A percentile compares a stretch with the other conserved stretches of the same genome.
phyloP scores from a whole-genome alignment of 2,329 filamentous ascomycete genomes.

The Dactylellina cionopaga region DNA sequence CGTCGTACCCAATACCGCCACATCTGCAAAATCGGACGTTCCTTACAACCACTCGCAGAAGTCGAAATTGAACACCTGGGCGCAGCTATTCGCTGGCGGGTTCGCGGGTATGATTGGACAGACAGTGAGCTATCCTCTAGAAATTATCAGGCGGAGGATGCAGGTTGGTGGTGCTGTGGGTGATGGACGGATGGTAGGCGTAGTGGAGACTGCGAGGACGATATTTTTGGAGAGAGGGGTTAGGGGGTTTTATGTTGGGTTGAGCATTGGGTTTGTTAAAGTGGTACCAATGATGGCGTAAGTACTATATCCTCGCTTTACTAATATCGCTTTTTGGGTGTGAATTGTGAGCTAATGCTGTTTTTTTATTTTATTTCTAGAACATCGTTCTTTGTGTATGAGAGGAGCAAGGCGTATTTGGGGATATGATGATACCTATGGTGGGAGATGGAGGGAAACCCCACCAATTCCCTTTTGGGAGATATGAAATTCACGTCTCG shows the following conservation, averaged over 20 bases:
- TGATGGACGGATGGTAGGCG: conserved; percentile 80
- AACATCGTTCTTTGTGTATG: conserved; percentile 74
- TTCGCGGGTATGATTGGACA: conserved; percentile 89
- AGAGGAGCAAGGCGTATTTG: conserved; percentile 69
- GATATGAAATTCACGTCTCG: too few species aligned
- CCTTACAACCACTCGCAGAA: conserved; percentile 66
- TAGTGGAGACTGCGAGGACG: conserved; percentile 78
- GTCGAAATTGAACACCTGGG: conserved; percentile 80
- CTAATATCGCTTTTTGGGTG: conserved; percentile 35
- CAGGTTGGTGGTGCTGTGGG: conserved; percentile 95
- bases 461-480: too few species aligned
- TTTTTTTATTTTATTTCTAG: too few species aligned
- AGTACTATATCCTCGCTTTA: conserved; percentile 35
- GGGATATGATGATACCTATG: conserved; percentile 64
- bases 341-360: too few species aligned
- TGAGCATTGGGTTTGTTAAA: conserved; percentile 95
- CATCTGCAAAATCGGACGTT: conserved; percentile 51
- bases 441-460: not conserved
- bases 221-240: conserved; percentile 81
- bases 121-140: conserved; percentile 90
- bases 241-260: conserved; percentile 87
- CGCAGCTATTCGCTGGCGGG: conserved; percentile 84
- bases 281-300: conserved; percentile 84
- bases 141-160: conserved; percentile 92
- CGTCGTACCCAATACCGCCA: conserved; percentile 71